Base-by-base conservation (phyloP, 2,329 filamentous ascomycete genomes). In the Microdochium bolleyi region DNA sequence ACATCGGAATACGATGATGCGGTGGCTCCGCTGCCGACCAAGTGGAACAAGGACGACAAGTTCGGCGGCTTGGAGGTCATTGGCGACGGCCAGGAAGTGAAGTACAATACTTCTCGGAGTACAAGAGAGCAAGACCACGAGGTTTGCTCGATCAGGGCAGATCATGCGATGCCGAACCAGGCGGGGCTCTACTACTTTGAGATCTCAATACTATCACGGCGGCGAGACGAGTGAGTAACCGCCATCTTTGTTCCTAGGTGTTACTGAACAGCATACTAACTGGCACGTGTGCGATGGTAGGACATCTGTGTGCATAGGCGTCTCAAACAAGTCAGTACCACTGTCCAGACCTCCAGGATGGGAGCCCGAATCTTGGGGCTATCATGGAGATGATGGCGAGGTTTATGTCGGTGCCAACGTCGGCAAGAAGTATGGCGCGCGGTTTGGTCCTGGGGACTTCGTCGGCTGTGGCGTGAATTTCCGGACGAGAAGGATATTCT, bases 121-220 rank as follows among this genome's bases (percentile, higher is more conserved):
- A 63, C 73, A 21, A 67, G 68, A 53, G 78, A 82, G 50, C 73
- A 76, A 50, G 82, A 85, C 8, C 75, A 88, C 63, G 94, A 97
- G 66, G 89, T 90, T 19, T 90, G 84, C 34, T 83, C 89, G 13
- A 84, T 96, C 54, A 84, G 94, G 53, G 83, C 92, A 25, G 88
- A 99, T 67, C 78, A 91, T 66, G 82, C 85, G 49, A 96, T 97
- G 83, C 91, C 94, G 3, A 78, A 84, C 34, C 87, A 95, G 63
- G 94, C 89, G 59, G 94, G 94, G 2, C 86, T 99, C 55, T 99
- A 96, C 69, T 99, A 99, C 67, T 99, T 84, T 64, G 94, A 99
- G 66, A 77, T 87, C 24, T 70, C 70, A 16, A 73, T 83, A 49
- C 54, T 79, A 24, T 70, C 73, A 16, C 74, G 71, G 51, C 79